Percentiles rank a stretch among this genome's conserved stretches.
Evolutionary conservation across 2,329 filamentous ascomycete genomes (phyloP).

Genomic region (Sarocladium kiliense): DNA sequence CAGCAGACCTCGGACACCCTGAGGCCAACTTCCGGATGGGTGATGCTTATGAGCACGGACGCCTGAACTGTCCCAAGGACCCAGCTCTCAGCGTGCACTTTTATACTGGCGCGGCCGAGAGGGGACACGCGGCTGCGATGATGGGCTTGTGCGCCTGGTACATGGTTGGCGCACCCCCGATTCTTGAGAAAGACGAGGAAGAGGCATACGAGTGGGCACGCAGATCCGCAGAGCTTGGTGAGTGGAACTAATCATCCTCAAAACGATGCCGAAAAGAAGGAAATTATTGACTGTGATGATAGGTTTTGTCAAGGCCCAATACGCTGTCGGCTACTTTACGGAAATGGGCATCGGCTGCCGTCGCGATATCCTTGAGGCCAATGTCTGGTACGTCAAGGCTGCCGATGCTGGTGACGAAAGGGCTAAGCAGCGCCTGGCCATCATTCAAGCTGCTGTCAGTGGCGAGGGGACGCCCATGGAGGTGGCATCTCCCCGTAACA

Average conservation of each 20-base stretch:
- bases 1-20: constrained; percentile 83
- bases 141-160: constrained; percentile 99
- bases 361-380: constrained; percentile 90
- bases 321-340: constrained; percentile 93
- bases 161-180: constrained; percentile 86
- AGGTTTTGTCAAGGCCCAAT: constrained; percentile 76
- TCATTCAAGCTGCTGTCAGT: constrained; percentile 77
- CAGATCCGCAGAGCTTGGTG: constrained; percentile 80
- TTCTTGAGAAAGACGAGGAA: constrained; percentile 89
- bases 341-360: constrained; percentile 98
- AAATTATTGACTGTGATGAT: background rate
- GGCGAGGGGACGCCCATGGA: constrained; percentile 51
- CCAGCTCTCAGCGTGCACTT: constrained; percentile 94
- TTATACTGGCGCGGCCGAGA: constrained; percentile 87
- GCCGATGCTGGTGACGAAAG: constrained; percentile 88
- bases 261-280: background rate
- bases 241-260: constrained; percentile 26
- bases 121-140: constrained; percentile 81
- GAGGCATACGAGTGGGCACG: constrained; percentile 97
- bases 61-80: constrained; percentile 80
- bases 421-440: constrained; percentile 78
- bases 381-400: constrained; percentile 96
- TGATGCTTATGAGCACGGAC: constrained; percentile 94
- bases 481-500: constrained; percentile 44
- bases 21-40: constrained; percentile 85